phyloP scores from a whole-genome alignment of 2,329 filamentous ascomycete genomes.

The Hymenoscyphus infarciens region DNA sequence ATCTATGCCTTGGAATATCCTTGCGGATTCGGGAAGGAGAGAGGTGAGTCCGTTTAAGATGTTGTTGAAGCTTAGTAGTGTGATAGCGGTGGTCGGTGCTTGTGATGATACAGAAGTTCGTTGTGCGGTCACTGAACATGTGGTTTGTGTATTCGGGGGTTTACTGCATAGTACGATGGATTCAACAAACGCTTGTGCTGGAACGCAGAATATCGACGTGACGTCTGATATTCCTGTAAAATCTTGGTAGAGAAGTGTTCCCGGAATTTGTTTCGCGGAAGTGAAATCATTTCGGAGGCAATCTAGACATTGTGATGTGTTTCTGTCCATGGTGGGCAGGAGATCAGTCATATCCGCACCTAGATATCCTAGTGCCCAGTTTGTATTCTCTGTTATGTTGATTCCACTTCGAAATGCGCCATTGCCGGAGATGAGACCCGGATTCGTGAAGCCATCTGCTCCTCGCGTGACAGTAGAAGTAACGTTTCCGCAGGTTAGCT shows the following conservation, averaged over 20 bases:
- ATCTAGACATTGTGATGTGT: constrained; percentile 20
- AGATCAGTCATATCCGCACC: constrained; percentile 19
- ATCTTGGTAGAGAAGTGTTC: constrained; percentile 26
- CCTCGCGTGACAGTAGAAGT: constrained; percentile 16
- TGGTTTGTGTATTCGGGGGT: constrained; percentile 8
- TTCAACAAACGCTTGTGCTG: constrained; percentile 26
- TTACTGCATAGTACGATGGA: constrained; percentile 18
- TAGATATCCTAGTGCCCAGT: constrained; percentile 24
- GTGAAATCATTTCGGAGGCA: constrained; percentile 15
- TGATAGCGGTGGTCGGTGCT: constrained; percentile 15
- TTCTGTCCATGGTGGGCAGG: constrained; percentile 9
- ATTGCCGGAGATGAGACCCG: constrained; percentile 20
- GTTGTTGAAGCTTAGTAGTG: constrained; percentile 17
- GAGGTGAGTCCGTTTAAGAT: constrained; percentile 16
- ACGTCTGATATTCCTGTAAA: constrained; percentile 23
- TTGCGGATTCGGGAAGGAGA: constrained; percentile 16
- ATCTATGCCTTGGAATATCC: constrained; percentile 17
- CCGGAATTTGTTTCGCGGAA: constrained; percentile 14
- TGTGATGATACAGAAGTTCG: constrained; percentile 20
- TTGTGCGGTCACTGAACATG: constrained; percentile 20
- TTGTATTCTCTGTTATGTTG: constrained; percentile 19
- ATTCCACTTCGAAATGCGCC: constrained; percentile 21
- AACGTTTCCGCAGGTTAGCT: constrained; percentile 22
- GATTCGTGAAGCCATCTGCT: constrained; percentile 18
- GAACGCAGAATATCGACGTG: constrained; percentile 25